Evolutionary conservation across 345 rosid genomes (phyloP), one percentile per base, ranked within the genome.

Genomic region (Pseudoturritis turrita): DNA sequence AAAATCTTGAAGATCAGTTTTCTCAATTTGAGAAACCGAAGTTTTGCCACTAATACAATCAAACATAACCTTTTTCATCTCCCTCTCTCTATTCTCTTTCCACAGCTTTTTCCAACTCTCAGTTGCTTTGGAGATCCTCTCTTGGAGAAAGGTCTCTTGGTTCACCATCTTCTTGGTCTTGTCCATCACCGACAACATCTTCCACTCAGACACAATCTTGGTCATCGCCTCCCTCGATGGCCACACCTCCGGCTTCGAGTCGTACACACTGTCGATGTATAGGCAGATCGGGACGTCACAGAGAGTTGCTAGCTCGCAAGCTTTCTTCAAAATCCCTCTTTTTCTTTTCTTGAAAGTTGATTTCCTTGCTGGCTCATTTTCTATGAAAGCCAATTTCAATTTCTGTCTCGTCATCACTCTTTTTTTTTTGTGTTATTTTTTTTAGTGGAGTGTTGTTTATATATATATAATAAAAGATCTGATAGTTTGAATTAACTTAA

Each of bases 311-410:
- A 87, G 68, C 78, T 89, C 92, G 15, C 78, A 57, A 45, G 84
- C 86, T 75, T 89, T 89, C 81, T 87, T 89, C 74, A 87, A 36
- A 29, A 89, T 2, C 0, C 92, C 96, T 44, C 64, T 82, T 71
- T 84, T 84, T 65, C 96, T 79, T 64, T 87, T 89, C 82, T 82
- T 89, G 76, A 51, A 84, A 3, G 92, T 84, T 37, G 85, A 84
- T 58, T 77, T 87, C 39, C 90, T 84, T 23, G 82, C 62, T 1
- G 83, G 31, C 18, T 87, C 89, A 18, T 80, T 82, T 36, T 58
- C n/a, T 4, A 89, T 86, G 57, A 46, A 83, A 3, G 79, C 63
- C 29, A 89, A 66, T 56, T 83, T 84, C 78, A 87, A 88, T 72
- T 83, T 89, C 72, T 70, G 73, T 72, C 91, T 87, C 1, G 89